Base-by-base conservation (phyloP, 108 stramenopile species). In the Conticribra guillardii region DNA sequence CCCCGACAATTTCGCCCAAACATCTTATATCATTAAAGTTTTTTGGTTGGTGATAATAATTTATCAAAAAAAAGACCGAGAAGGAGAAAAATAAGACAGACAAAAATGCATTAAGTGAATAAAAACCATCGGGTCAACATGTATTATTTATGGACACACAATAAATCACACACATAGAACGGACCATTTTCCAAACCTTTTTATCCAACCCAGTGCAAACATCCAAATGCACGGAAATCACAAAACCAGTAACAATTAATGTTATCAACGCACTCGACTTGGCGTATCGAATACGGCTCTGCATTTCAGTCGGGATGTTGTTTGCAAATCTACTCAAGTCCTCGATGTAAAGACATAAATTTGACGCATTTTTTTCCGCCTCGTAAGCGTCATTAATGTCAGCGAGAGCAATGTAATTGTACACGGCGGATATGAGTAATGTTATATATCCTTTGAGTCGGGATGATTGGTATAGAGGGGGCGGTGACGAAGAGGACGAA, bases 391-490 rank as follows among this genome's bases (percentile, higher is more conserved):
- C n/a, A n/a, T n/a, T n/a, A 22, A 32, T 82, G 48, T 19, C 69
- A 0, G 41, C 80, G 81, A 3, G 81, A 71, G 55, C 37, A 9
- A 76, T 49, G 62, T 64, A 86, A 51, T 89, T 86, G 58, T 86
- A 81, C 22, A 80, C 37, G 31, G 78, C 72, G 15, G 87, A 80
- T 5, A 87, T 55, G 32, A 82, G 63, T 24, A 91, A 59, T 11
- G 82, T 85, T 27, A 91, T 69, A 60, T 91, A 91, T 41, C 90
- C 88, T 60, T 87, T 91, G 53, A 89, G 66, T 5, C 87, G 70
- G 14, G 74, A 62, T 7, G 84, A 84, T 59, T 81, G 82, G 74
- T 83, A 85, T 0, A 89, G 74, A 18, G 70, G 71, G 21, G 32
- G 18, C 18, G 29, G 8, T 0, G 54, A 21, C 22, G 54, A 29